These are phyloP conservation scores for Pythium periplocum DNA, from an alignment of 352 stramenopile species.

Conservation along the genomic window DNA sequence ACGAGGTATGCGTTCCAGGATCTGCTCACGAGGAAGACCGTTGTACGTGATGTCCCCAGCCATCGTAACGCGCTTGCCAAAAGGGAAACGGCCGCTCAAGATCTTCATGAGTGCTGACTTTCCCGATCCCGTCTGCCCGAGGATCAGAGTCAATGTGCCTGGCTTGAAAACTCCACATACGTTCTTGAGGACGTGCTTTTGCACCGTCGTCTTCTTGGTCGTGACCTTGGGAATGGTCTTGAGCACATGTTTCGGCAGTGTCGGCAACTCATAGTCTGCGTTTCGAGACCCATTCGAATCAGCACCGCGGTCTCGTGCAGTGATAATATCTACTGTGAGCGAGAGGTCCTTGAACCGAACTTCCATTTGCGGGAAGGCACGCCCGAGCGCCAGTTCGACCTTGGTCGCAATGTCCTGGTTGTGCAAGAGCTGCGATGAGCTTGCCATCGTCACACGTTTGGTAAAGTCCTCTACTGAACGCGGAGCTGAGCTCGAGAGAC, in stretches of 20 bases:
- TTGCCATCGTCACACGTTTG: no score
- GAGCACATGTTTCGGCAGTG: conserved; percentile 43
- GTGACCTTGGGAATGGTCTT: conserved; percentile 29
- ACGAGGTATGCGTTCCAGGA: conserved; percentile 38
- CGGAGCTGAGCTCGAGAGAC: no score
- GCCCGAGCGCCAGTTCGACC: conserved; percentile 34
- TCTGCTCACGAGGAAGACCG: conserved; percentile 20
- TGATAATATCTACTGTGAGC: conserved; percentile 34
- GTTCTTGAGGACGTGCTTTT: conserved; percentile 36
- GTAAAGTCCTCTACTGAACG: no score
- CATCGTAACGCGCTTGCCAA: conserved; percentile 33
- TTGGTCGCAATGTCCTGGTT: conserved; percentile 33
- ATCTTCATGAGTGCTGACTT: conserved; percentile 61
- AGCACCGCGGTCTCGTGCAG: conserved; percentile 21
- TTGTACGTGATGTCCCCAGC: conserved; percentile 50
- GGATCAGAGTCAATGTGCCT: conserved; percentile 46
- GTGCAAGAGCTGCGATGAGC: no score
- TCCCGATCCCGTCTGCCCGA: conserved; percentile 43
- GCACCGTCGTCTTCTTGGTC: conserved; percentile 29
- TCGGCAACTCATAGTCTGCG: conserved; percentile 30
- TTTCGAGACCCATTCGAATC: not conserved
- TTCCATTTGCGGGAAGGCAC: conserved; percentile 50
- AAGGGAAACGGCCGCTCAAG: conserved; percentile 40
- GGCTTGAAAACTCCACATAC: conserved; percentile 39
- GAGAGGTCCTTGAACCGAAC: conserved; percentile 48